Conservation (phyloP, 768 basidiomycete species). For the Mycena albidolilacea region DNA sequence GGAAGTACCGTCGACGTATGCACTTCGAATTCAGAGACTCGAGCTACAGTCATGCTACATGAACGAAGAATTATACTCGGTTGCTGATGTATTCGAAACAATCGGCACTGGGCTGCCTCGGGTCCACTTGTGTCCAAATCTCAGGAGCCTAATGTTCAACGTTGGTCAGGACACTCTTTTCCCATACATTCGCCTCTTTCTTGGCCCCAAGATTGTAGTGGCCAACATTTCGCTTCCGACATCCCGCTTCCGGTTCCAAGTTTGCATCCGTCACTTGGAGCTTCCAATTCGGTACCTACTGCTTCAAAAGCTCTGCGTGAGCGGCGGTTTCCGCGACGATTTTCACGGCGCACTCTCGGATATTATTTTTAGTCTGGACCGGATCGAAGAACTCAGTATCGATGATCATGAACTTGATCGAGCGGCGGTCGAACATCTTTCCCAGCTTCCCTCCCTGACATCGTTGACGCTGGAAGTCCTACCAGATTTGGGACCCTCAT, state of each 20-base stretch:
- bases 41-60: background rate
- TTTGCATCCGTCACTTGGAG: background rate
- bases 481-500: no score
- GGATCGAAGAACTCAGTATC: no score
- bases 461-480: no score
- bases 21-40: background rate
- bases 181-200: background rate
- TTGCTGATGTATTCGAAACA: background rate
- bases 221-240: background rate
- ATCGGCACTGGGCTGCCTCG: constrained; percentile 6
- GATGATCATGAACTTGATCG: no score
- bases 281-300: constrained; percentile 4
- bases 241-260: background rate
- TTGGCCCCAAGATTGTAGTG: background rate
- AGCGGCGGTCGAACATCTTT: no score
- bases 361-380: no score
- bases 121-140: constrained; percentile 3
- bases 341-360: no score
- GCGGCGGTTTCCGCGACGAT: no score
- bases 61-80: background rate
- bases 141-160: background rate
- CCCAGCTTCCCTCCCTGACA: no score
- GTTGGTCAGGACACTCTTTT: background rate
- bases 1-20: background rate
- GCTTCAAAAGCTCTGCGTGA: no score